A percentile compares a stretch with the other conserved stretches of the same genome.
Conservation (phyloP, 108 stramenopile genomes). For the Seminavis robusta region DNA sequence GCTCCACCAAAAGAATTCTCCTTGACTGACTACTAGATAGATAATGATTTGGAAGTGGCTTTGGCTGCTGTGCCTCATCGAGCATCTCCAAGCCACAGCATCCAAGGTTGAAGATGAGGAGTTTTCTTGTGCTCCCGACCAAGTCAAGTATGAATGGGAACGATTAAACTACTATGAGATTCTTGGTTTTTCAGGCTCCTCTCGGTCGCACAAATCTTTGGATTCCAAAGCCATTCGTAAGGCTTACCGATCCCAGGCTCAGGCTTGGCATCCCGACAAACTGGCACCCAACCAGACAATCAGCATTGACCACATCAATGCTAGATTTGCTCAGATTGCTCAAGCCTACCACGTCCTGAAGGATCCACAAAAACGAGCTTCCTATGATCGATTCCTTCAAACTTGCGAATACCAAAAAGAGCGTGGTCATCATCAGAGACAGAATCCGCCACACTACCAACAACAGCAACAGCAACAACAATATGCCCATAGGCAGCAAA, state of each 20-base stretch:
- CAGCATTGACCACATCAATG: constrained; percentile 50
- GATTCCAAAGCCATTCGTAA: constrained; percentile 56
- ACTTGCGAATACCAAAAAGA: too few relatives aligned
- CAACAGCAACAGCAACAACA: too few relatives aligned
- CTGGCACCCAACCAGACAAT: constrained; percentile 18
- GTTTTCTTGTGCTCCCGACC: too few relatives aligned
- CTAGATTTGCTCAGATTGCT: constrained; percentile 64
- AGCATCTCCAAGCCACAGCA: too few relatives aligned
- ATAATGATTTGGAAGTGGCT: too few relatives aligned
- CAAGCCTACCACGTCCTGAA: constrained; percentile 68
- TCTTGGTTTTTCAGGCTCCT: constrained; percentile 17
- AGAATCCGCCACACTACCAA: too few relatives aligned
- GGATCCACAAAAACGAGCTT: constrained; percentile 36
- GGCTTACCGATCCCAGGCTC: constrained; percentile 72
- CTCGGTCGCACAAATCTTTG: constrained; percentile 11
- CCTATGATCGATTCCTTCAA: constrained; percentile 72
- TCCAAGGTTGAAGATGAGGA: too few relatives aligned
- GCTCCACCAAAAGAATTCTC: too few relatives aligned
- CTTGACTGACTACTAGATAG: too few relatives aligned
- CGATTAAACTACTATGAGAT: constrained; percentile 45
- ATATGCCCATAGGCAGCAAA: too few relatives aligned
- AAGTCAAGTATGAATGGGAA: constrained; percentile 68
- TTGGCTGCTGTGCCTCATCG: too few relatives aligned
- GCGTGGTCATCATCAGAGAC: too few relatives aligned
- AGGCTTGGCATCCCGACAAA: constrained; percentile 75